A percentile compares a stretch with the other conserved stretches of the same genome.
Conservation (phyloP, 805 yeast genomes). For the Candida namnaoensis region DNA sequence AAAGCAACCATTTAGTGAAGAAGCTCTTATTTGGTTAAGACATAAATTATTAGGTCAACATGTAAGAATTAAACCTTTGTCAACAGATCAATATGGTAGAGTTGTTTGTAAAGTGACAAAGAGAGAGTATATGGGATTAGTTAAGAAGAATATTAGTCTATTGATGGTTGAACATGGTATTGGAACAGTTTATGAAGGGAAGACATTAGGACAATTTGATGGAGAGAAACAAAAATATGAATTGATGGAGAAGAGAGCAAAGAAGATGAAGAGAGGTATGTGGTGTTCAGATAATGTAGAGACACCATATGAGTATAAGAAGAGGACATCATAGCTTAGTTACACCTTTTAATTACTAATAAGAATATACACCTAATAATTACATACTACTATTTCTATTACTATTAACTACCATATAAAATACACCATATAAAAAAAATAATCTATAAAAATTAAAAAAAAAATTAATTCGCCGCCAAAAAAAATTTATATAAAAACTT, state of each 20-base stretch:
- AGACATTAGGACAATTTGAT: conserved; percentile 77
- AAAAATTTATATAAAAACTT: too few relatives aligned
- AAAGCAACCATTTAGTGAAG: conserved; percentile 81
- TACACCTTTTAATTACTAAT: too few relatives aligned
- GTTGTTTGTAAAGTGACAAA: conserved; percentile 66
- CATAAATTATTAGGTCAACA: conserved; percentile 53
- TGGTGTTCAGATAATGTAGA: conserved; percentile 43
- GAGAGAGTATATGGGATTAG: conserved; percentile 44
- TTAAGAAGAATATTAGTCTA: conserved; percentile 60
- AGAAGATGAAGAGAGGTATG: conserved; percentile 48
- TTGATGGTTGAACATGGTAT: conserved; percentile 82
- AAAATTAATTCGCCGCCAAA: too few relatives aligned
- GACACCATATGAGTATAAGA: conserved; percentile 80
- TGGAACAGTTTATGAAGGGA: conserved; percentile 84
- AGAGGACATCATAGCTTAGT: too few relatives aligned
- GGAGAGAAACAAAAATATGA: conserved; percentile 57
- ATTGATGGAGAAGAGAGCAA: conserved; percentile 53
- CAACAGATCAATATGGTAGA: conserved; percentile 82
- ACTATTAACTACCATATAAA: too few relatives aligned
- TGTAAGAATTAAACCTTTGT: conserved; percentile 69
- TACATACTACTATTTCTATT: too few relatives aligned
- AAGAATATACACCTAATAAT: too few relatives aligned
- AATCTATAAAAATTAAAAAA: too few relatives aligned
- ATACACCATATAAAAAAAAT: too few relatives aligned
- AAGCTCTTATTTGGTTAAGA: conserved; percentile 75